These are phyloP conservation scores for Elsinoe australis DNA, from an alignment of 2,329 filamentous ascomycete genomes.

Conservation along the genomic window DNA sequence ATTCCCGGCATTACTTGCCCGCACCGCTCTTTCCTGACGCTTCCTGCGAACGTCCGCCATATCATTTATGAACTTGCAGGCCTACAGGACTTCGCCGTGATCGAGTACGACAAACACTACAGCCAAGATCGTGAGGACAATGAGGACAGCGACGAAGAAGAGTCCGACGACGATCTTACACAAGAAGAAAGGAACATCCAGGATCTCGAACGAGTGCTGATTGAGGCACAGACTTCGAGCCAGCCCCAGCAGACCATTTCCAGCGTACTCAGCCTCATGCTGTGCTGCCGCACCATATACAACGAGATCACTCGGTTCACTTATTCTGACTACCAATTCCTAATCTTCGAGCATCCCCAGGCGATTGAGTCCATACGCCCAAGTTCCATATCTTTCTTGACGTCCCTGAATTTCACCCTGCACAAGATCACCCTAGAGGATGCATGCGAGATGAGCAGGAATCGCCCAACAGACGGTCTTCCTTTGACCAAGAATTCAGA, in stretches of 20 bases:
- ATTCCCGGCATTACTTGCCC: neutral
- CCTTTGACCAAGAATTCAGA: no score
- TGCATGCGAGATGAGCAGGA: neutral
- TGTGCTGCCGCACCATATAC: conserved; percentile 1
- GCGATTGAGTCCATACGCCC: neutral
- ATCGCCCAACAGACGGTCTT: neutral
- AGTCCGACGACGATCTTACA: neutral
- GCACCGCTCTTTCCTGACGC: neutral
- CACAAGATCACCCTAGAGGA: neutral
- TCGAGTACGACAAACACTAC: neutral
- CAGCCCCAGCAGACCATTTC: neutral
- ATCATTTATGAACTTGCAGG: neutral
- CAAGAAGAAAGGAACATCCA: neutral
- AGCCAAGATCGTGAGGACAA: neutral
- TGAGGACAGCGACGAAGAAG: neutral
- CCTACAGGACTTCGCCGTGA: neutral
- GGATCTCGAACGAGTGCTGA: neutral
- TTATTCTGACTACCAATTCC: neutral
- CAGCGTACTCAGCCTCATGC: conserved; percentile 7
- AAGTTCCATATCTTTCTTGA: neutral
- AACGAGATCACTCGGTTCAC: neutral
- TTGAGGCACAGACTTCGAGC: neutral
- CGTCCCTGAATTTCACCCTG: neutral
- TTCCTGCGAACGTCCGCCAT: neutral
- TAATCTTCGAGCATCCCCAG: neutral